phyloP scores from a whole-genome alignment of 768 basidiomycete genomes.

The Tulasnella calospora region DNA sequence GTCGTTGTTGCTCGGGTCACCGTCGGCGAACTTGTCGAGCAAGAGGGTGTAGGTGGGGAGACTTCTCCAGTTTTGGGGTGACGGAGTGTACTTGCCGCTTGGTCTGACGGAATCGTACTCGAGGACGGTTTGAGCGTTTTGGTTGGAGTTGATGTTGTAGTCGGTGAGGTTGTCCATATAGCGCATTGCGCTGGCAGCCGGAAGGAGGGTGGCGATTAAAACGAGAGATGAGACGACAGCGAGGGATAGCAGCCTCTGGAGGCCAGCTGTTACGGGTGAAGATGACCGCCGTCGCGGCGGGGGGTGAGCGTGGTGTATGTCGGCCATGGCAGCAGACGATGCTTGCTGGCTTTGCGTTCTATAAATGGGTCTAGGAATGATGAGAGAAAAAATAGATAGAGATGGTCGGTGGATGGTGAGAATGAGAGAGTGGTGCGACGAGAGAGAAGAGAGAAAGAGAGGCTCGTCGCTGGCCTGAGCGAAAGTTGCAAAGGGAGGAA shows the following conservation, averaged over 20 bases:
- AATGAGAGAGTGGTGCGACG: constrained; percentile 3
- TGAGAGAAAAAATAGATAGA: not conserved
- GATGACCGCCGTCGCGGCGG: not conserved
- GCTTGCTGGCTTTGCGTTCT: not conserved
- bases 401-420: not conserved
- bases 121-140: constrained; percentile 59
- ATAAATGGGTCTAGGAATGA: not conserved
- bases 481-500: not conserved
- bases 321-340: not conserved
- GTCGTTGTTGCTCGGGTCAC: constrained; percentile 88
- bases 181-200: constrained; percentile 17
- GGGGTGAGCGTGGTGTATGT: not conserved
- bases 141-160: constrained; percentile 77
- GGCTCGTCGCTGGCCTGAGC: constrained; percentile 9
- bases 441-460: not conserved
- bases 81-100: constrained; percentile 65
- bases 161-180: constrained; percentile 60
- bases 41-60: constrained; percentile 77
- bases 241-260: not conserved
- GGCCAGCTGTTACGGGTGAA: not conserved
- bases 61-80: constrained; percentile 80
- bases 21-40: constrained; percentile 91
- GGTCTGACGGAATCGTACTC: constrained; percentile 61
- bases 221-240: not conserved
- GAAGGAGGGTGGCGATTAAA: not conserved